Percentiles rank a stretch among this genome's conserved stretches.
Evolutionary conservation across 2,329 filamentous ascomycete species (phyloP).

Genomic region (Canariomyces notabilis): DNA sequence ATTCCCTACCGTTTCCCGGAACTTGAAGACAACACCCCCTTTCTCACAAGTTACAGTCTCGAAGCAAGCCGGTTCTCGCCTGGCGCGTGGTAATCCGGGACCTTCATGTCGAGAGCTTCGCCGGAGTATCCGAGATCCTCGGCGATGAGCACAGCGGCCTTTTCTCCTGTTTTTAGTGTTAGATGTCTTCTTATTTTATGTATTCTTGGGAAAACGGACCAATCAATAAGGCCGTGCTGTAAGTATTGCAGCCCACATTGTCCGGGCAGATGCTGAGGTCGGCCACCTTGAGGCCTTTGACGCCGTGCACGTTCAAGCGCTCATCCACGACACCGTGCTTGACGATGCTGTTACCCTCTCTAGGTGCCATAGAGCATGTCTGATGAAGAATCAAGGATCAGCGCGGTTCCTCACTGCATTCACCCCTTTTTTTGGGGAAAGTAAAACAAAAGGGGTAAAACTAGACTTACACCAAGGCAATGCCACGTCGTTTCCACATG

Average conservation of each 20-base stretch:
- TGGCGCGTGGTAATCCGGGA: conserved; percentile 54
- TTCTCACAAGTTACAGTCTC: conserved; percentile 9
- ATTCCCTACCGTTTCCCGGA: no score
- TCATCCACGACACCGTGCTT: conserved; percentile 75
- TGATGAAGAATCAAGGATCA: conserved; percentile 14
- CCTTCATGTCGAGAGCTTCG: conserved; percentile 70
- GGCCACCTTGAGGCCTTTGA: conserved; percentile 71
- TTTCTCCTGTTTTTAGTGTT: conserved; percentile 70
- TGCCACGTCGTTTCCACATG: conserved; percentile 77
- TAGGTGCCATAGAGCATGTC: conserved; percentile 74
- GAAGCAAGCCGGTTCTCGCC: conserved; percentile 16
- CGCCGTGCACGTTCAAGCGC: conserved; percentile 71
- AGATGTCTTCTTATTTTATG: conserved; percentile 10
- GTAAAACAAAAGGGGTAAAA: background rate
- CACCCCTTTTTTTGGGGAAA: no score
- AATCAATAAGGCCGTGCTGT: no score
- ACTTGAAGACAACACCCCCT: background rate
- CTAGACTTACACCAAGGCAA: conserved; percentile 43
- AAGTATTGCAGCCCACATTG: conserved; percentile 68
- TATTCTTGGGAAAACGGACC: no score
- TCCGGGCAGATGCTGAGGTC: conserved; percentile 73
- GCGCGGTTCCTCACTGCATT: no score
- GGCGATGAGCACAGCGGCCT: conserved; percentile 62
- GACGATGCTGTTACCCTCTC: conserved; percentile 72
- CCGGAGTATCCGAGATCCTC: conserved; percentile 74